phyloP scores from a whole-genome alignment of 2,329 filamentous ascomycete species.

The Ophiosphaerella korrae region DNA sequence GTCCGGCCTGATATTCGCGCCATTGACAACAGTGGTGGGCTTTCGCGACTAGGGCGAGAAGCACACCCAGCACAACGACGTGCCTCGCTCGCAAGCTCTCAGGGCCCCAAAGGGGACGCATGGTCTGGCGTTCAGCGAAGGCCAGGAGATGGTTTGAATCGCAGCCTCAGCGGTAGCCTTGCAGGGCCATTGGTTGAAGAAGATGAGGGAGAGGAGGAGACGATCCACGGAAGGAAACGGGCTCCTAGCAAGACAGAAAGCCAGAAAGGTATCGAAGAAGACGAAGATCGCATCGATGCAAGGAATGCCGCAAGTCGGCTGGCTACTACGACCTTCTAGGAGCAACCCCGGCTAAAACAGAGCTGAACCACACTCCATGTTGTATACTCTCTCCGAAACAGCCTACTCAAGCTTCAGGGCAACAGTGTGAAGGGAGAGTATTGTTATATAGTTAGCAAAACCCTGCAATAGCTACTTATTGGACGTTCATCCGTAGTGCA shows the following conservation, averaged over 20 bases:
- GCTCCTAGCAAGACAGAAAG: constrained; percentile 56
- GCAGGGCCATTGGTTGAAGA: constrained; percentile 65
- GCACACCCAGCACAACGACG: constrained; percentile 77
- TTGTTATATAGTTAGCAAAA: constrained; percentile 1
- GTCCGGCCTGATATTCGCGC: constrained; percentile 90
- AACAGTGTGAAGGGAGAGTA: background rate
- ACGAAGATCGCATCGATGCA: constrained; percentile 93
- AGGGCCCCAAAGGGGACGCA: constrained; percentile 96
- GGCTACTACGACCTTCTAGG: constrained; percentile 89
- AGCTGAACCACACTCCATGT: constrained; percentile 5
- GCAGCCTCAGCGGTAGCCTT: constrained; percentile 76
- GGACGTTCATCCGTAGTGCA: background rate
- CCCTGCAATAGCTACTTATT: background rate
- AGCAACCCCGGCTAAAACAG: constrained; percentile 12
- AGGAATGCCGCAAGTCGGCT: constrained; percentile 92
- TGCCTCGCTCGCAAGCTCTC: constrained; percentile 79
- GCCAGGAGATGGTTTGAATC: constrained; percentile 71
- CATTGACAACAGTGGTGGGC: constrained; percentile 88
- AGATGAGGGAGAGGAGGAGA: constrained; percentile 58
- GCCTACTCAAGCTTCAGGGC: background rate
- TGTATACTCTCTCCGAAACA: constrained; percentile 3
- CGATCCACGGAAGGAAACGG: constrained; percentile 55
- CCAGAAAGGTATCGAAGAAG: constrained; percentile 73
- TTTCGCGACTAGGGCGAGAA: constrained; percentile 88
- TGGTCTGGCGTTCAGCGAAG: constrained; percentile 94